Evolutionary conservation across 2,329 filamentous ascomycete genomes (phyloP).

Genomic region (Teratosphaeria epicoccoides): DNA sequence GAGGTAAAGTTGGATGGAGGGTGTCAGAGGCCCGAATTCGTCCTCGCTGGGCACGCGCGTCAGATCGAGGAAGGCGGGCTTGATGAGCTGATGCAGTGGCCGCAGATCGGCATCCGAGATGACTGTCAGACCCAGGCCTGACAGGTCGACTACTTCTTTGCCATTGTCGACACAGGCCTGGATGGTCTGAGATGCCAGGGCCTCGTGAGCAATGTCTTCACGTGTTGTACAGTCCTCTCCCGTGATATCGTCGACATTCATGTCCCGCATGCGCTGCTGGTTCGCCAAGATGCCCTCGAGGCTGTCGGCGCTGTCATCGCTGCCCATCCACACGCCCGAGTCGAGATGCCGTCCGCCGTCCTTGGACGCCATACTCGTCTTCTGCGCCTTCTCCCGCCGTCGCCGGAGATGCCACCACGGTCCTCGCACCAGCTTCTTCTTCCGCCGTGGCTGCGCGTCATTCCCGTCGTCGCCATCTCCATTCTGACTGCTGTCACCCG

Average conservation of each 20-base stretch:
- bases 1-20: conserved; percentile 51
- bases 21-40: conserved; percentile 49
- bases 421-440: conserved; percentile 54
- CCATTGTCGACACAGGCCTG: conserved; percentile 40
- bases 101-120: conserved; percentile 49
- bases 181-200: conserved; percentile 16
- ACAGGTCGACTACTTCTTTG: conserved; percentile 50
- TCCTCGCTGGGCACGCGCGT: conserved; percentile 38
- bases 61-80: conserved; percentile 17
- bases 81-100: conserved; percentile 38
- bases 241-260: conserved; percentile 3
- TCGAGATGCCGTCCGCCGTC: conserved; percentile 51
- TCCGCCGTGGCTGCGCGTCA: conserved; percentile 42
- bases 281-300: conserved; percentile 5
- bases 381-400: background rate
- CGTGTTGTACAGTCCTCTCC: background rate
- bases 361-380: conserved; percentile 29
- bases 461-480: conserved; percentile 43
- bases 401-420: conserved; percentile 46
- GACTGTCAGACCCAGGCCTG: conserved; percentile 40
- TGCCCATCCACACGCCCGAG: conserved; percentile 60
- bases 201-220: conserved; percentile 8
- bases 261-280: conserved; percentile 5
- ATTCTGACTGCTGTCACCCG: background rate
- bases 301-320: conserved; percentile 41